phyloP scores from a whole-genome alignment of 116 monocot genomes.

The Phalaenopsis hybrid region DNA sequence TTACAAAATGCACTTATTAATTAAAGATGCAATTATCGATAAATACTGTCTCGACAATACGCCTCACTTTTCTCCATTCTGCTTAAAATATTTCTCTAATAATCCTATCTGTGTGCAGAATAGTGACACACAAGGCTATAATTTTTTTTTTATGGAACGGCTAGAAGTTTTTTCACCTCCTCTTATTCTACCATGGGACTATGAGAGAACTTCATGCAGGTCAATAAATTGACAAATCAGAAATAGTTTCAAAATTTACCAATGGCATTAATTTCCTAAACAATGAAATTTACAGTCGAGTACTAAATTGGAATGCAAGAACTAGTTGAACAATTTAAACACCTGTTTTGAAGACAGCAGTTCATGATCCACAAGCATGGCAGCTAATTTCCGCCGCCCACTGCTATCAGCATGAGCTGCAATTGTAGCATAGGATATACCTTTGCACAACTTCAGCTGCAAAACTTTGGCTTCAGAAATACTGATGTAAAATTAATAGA shows the following conservation, averaged over 20 bases:
- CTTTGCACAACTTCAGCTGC: conserved; percentile 90
- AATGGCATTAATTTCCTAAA: neutral
- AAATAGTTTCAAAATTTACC: neutral
- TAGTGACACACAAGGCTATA: neutral
- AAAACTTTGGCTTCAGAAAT: conserved; percentile 21
- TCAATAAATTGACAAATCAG: neutral
- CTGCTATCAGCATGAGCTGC: conserved; percentile 91
- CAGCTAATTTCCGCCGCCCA: conserved; percentile 80
- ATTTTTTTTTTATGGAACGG: neutral
- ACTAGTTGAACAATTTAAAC: conserved; percentile 1
- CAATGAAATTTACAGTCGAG: neutral
- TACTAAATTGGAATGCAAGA: neutral
- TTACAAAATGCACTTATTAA: neutral
- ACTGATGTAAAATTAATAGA: neutral
- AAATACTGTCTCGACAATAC: neutral
- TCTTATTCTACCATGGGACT: neutral
- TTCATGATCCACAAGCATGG: conserved; percentile 92
- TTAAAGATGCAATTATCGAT: neutral
- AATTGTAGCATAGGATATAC: conserved; percentile 89
- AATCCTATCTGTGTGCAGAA: neutral
- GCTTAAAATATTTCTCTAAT: neutral
- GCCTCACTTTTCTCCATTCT: neutral
- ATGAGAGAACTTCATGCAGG: conserved; percentile 4
- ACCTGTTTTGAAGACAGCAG: conserved; percentile 82
- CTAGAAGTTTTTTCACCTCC: neutral